Conservation (phyloP, 1,139 yeast genomes). For the Kluyveromyces sp. region DNA sequence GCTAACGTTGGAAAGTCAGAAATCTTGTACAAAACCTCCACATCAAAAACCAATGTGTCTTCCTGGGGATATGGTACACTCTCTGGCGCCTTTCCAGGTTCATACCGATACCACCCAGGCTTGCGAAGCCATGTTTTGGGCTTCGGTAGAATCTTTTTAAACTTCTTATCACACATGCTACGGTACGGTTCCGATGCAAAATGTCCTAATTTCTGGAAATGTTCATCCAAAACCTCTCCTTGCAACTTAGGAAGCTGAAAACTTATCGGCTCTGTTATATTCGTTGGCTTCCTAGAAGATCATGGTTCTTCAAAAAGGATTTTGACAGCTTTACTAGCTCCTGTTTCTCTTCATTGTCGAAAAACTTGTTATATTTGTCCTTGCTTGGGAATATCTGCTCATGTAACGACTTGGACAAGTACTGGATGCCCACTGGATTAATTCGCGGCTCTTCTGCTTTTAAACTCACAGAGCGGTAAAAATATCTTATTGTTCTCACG, state of each 20-base stretch:
- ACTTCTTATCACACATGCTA: slow-evolving; percentile 36
- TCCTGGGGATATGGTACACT: slow-evolving; percentile 61
- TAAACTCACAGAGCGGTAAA: neutral
- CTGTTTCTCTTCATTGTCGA: slow-evolving; percentile 22
- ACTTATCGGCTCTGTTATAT: slow-evolving; percentile 51
- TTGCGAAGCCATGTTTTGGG: slow-evolving; percentile 51
- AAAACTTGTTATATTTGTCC: slow-evolving; percentile 25
- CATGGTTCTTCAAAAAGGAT: slow-evolving; percentile 53
- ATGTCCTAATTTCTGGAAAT: slow-evolving; percentile 66
- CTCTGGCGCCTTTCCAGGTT: slow-evolving; percentile 42
- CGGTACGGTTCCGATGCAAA: slow-evolving; percentile 56
- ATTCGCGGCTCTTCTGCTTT: slow-evolving; percentile 39
- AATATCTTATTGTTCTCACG: neutral
- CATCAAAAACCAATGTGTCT: slow-evolving; percentile 71
- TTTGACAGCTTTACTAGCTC: slow-evolving; percentile 51
- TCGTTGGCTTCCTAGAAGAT: slow-evolving; percentile 69
- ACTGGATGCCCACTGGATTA: slow-evolving; percentile 68
- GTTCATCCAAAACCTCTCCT: slow-evolving; percentile 73
- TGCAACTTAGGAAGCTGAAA: slow-evolving; percentile 61
- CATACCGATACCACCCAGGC: slow-evolving; percentile 84
- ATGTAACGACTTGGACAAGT: slow-evolving; percentile 53
- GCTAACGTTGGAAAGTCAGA: slow-evolving; percentile 76
- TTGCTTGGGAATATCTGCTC: slow-evolving; percentile 46
- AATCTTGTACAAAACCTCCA: slow-evolving; percentile 73
- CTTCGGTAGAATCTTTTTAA: slow-evolving; percentile 38